These are phyloP conservation scores for Rhizopus sp. DNA, from an alignment of 371 early-diverging fungal species.

Conservation along the genomic window DNA sequence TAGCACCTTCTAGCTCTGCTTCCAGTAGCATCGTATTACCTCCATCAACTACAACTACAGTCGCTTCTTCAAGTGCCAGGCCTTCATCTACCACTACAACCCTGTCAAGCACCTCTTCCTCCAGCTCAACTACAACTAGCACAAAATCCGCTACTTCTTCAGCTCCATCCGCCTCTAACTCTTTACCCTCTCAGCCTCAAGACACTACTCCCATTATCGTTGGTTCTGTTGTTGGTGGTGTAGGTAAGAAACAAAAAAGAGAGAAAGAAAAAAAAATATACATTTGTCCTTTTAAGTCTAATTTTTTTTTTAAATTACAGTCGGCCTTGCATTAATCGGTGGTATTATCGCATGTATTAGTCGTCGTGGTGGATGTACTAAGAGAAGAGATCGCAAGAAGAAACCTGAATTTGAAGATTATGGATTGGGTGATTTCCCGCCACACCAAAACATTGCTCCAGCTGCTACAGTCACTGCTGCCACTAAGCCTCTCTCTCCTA, in stretches of 20 bases:
- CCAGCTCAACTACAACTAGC: background rate
- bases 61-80: background rate
- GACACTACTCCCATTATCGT: constrained; percentile 22
- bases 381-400: constrained; percentile 26
- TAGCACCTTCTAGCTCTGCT: constrained; percentile 7
- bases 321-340: constrained; percentile 45
- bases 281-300: background rate
- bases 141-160: background rate
- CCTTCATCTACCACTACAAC: background rate
- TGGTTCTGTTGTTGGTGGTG: constrained; percentile 27
- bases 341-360: constrained; percentile 41
- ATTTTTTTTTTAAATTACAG: constrained; percentile 23
- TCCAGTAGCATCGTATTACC: background rate
- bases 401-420: constrained; percentile 45
- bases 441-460: constrained; percentile 21
- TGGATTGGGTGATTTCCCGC: constrained; percentile 50
- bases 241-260: constrained; percentile 17
- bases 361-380: constrained; percentile 37
- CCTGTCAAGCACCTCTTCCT: constrained; percentile 2
- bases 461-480: constrained; percentile 14
- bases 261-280: background rate
- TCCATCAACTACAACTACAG: background rate
- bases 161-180: background rate
- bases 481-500: constrained; percentile 31
- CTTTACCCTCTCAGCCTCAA: background rate